These are phyloP conservation scores for Eutrema japonicum DNA, from an alignment of 345 rosid genomes.

Conservation along the genomic window DNA sequence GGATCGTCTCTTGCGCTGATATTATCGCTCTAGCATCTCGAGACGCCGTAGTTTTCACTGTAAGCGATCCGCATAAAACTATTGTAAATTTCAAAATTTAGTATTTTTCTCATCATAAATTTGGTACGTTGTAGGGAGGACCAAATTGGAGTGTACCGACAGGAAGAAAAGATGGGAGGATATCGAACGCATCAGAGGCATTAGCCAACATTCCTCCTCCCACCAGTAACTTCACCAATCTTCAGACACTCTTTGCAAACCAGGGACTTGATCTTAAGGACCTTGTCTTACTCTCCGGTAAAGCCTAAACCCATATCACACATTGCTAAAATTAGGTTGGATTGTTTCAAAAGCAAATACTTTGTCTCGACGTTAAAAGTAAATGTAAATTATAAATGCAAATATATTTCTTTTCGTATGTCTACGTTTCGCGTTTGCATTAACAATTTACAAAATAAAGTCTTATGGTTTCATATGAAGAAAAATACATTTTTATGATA, in stretches of 20 bases:
- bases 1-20: conserved; percentile 88
- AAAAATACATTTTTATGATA: background rate
- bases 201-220: conserved; percentile 64
- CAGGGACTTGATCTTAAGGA: conserved; percentile 75
- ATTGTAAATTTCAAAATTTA: background rate
- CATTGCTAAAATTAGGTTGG: background rate
- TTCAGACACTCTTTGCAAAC: conserved; percentile 55
- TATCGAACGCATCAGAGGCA: conserved; percentile 70
- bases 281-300: conserved; percentile 69
- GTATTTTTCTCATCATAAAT: background rate
- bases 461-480: background rate
- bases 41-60: conserved; percentile 65
- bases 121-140: conserved; percentile 60
- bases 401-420: no score
- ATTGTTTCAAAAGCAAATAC: background rate
- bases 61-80: conserved; percentile 43
- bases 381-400: background rate
- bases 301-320: conserved; percentile 9
- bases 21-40: conserved; percentile 65
- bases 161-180: conserved; percentile 71
- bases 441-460: background rate
- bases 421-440: no score
- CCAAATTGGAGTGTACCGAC: conserved; percentile 91
- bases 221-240: conserved; percentile 58
- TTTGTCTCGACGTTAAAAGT: background rate